Base-by-base conservation (phyloP, 129 eudicot species). In the Lactuca saligna region DNA sequence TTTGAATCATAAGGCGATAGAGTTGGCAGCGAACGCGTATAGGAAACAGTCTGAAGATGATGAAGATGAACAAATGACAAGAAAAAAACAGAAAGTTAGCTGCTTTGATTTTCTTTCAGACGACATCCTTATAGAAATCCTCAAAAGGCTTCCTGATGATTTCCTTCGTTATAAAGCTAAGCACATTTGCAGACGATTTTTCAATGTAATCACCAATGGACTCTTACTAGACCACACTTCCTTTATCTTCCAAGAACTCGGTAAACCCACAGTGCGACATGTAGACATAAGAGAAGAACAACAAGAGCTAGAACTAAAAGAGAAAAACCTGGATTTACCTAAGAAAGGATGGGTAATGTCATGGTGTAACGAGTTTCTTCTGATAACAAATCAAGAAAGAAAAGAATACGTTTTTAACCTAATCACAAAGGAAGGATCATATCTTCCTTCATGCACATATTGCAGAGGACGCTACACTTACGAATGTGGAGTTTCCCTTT, bases 291-390 rank as follows among this genome's bases (percentile, higher is more conserved):
- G 41, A 1, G 82, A 78, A 71, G 73, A 57, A 17, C 54, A 53
- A 20, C 46, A 57, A 7, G 67, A 63, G 8, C 50, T 78, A 31
- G 58, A n/a, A 38, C 11, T 78, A 72, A 78, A 64, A 25, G 78
- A 64, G 9, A 68, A 58, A 71, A 34, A 49, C 14, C 50, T 78
- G 13, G 56, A 63, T 4, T 64, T 71, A 63, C 63, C 78, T 0
- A 57, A 65, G 16, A 58, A 37, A 8, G 82, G 82, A 11, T 69
- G 77, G 70, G 57, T 80, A 51, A 75, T 48, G 53, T 70, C 73
- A 38, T 74, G 68, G 75, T 80, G 80, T 39, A 75, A 80, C 12
- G 84, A 80, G 20, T 38, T 68, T 9, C 50, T 80, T 44, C 37
- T 80, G 48, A 46, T 80, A 49, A 69, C 70, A 5, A 70, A 80